Conservation (phyloP, 345 rosid genomes). For the Hibiscus trionum region DNA sequence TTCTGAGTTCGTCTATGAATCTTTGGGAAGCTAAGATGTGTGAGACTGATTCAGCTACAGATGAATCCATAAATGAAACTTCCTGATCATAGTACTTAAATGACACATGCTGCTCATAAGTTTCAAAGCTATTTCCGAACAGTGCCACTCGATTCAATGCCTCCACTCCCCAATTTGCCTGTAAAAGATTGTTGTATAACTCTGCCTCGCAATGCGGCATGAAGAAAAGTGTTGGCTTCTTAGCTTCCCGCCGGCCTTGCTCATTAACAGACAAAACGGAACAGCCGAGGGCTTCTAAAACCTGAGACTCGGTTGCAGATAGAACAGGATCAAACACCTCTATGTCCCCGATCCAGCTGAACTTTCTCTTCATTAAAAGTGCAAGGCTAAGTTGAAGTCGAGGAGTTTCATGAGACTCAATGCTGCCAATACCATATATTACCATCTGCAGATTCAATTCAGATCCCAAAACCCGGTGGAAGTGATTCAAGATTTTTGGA, state of each 20-base stretch:
- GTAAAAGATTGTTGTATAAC: slow-evolving; percentile 61
- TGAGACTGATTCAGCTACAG: slow-evolving; percentile 30
- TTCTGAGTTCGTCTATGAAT: slow-evolving; percentile 37
- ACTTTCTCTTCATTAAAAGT: slow-evolving; percentile 61
- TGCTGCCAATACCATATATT: slow-evolving; percentile 77
- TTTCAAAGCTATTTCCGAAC: slow-evolving; percentile 77
- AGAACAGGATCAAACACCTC: slow-evolving; percentile 84
- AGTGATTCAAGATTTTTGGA: slow-evolving; percentile 31
- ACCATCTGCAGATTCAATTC: slow-evolving; percentile 53
- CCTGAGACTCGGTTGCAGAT: slow-evolving; percentile 55
- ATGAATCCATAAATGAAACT: slow-evolving; percentile 33
- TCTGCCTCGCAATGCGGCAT: slow-evolving; percentile 92
- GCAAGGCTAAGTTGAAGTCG: slow-evolving; percentile 71
- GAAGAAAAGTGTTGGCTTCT: slow-evolving; percentile 63
- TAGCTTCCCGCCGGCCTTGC: slow-evolving; percentile 58
- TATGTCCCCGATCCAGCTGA: slow-evolving; percentile 60
- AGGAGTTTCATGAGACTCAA: slow-evolving; percentile 73
- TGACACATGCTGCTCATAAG: slow-evolving; percentile 39
- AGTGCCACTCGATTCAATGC: slow-evolving; percentile 38
- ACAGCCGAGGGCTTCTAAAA: slow-evolving; percentile 62
- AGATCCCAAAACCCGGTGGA: slow-evolving; percentile 48
- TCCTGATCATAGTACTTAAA: slow-evolving; percentile 37
- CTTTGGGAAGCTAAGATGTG: slow-evolving; percentile 38
- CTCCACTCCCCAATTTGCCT: slow-evolving; percentile 55
- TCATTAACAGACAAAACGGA: slow-evolving; percentile 62